phyloP scores from a whole-genome alignment of 768 basidiomycete genomes.

The Coprinopsis marcescibilis region DNA sequence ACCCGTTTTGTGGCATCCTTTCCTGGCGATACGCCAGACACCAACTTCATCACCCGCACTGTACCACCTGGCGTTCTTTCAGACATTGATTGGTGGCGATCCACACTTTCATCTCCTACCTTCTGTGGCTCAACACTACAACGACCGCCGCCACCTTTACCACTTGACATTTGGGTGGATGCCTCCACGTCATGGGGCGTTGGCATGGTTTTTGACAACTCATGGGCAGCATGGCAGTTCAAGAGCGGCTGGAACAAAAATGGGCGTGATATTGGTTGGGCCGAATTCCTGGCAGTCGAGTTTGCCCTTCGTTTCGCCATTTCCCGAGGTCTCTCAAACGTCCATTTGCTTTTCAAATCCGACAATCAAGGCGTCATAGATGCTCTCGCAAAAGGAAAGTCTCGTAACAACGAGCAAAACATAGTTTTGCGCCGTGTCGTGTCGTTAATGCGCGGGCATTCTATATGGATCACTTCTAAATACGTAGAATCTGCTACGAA shows the following conservation, averaged over 20 bases:
- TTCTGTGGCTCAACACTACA: conserved; percentile 13
- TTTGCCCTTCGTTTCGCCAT: conserved; percentile 12
- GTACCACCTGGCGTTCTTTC: conserved; percentile 15
- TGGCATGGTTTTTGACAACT: conserved; percentile 21
- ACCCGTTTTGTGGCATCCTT: conserved; percentile 24
- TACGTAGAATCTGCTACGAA: conserved; percentile 3
- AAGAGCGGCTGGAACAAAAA: conserved; percentile 9
- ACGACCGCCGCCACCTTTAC: not conserved
- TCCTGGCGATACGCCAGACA: not conserved
- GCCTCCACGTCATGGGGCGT: conserved; percentile 35
- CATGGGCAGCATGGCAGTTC: conserved; percentile 25
- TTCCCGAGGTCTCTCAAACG: conserved; percentile 9
- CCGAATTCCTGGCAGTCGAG: conserved; percentile 22
- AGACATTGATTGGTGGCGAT: conserved; percentile 30
- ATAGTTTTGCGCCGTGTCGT: conserved; percentile 9
- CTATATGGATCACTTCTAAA: conserved; percentile 5
- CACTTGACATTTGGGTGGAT: conserved; percentile 26
- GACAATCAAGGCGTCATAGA: conserved; percentile 32
- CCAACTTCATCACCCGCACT: conserved; percentile 12
- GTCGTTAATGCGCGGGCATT: conserved; percentile 4
- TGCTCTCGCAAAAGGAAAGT: conserved; percentile 16
- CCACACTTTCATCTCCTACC: not conserved
- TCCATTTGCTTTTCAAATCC: conserved; percentile 23
- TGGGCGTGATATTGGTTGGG: conserved; percentile 22
- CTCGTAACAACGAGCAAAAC: conserved; percentile 16